Percentiles rank a stretch among this genome's conserved stretches.
These are phyloP conservation scores for Serpula lacrymans DNA, from an alignment of 768 basidiomycete genomes.

Conservation along the genomic window DNA sequence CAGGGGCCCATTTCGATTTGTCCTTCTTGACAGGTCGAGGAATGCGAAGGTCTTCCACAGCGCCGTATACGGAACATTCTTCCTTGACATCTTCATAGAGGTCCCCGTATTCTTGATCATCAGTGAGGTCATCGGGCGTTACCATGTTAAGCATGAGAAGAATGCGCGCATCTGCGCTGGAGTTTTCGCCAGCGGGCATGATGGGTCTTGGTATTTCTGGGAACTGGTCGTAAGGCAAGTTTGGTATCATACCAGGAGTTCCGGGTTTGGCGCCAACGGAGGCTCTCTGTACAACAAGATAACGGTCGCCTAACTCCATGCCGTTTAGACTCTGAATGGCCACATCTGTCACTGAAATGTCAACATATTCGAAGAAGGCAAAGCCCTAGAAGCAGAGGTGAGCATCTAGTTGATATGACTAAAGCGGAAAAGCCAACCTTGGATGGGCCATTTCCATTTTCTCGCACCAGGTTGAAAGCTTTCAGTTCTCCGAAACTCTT, in stretches of 20 bases:
- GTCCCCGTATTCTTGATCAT: slow-evolving; percentile 92
- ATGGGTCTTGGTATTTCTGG: slow-evolving; percentile 84
- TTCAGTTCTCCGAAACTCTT: slow-evolving; percentile 97
- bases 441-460: slow-evolving; percentile 82
- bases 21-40: slow-evolving; percentile 87
- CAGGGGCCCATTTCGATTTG: slow-evolving; percentile 71
- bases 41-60: slow-evolving; percentile 81
- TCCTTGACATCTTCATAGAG: slow-evolving; percentile 93
- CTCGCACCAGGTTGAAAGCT: slow-evolving; percentile 97
- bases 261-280: slow-evolving; percentile 88
- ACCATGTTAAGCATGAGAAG: slow-evolving; percentile 99
- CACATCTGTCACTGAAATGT: slow-evolving; percentile 83
- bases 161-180: slow-evolving; percentile 66
- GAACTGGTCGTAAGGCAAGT: slow-evolving; percentile 76
- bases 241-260: slow-evolving; percentile 53
- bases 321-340: slow-evolving; percentile 95
- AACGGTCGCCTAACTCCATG: slow-evolving; percentile 96
- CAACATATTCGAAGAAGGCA: slow-evolving; percentile 98
- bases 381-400: slow-evolving; percentile 67
- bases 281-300: slow-evolving; percentile 93
- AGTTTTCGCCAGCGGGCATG: slow-evolving; percentile 76
- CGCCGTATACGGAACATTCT: slow-evolving; percentile 79
- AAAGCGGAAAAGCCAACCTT: slow-evolving; percentile 52
- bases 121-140: slow-evolving; percentile 82
- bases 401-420: slow-evolving; percentile 1